These are phyloP conservation scores for Arthrocladium fulminans DNA, from an alignment of 2,329 filamentous ascomycete species.

Conservation along the genomic window DNA sequence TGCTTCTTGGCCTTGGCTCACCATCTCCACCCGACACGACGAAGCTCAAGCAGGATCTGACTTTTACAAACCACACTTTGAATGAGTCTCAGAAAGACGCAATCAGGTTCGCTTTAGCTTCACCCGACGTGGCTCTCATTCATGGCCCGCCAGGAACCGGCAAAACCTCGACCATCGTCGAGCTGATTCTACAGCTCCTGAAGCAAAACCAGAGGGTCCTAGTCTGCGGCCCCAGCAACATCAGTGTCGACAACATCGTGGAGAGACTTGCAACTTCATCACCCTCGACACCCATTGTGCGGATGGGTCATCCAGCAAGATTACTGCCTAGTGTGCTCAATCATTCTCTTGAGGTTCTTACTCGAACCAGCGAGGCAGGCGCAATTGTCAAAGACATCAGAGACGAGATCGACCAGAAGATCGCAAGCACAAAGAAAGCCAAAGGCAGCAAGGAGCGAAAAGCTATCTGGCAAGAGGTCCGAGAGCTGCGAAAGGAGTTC, in stretches of 20 bases:
- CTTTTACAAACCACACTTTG: constrained; percentile 37
- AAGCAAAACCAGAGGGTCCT: constrained; percentile 64
- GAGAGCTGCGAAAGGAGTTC: constrained; percentile 78
- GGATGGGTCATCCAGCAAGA: constrained; percentile 85
- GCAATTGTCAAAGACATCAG: constrained; percentile 83
- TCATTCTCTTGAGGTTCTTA: constrained; percentile 85
- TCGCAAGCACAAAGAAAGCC: constrained; percentile 80
- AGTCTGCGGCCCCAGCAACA: constrained; percentile 94
- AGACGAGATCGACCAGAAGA: constrained; percentile 85
- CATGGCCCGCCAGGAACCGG: constrained; percentile 94
- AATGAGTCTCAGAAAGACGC: constrained; percentile 57
- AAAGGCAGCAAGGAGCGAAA: constrained; percentile 68
- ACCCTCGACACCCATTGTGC: constrained; percentile 73
- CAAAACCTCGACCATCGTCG: constrained; percentile 93
- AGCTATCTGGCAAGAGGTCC: constrained; percentile 76
- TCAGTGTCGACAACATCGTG: constrained; percentile 96
- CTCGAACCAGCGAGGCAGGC: constrained; percentile 80
- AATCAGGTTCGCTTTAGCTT: constrained; percentile 71
- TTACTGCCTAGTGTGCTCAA: constrained; percentile 78
- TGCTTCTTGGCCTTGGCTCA: constrained; percentile 51
- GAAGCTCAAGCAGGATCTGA: constrained; percentile 38
- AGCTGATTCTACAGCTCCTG: constrained; percentile 85
- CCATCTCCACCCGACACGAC: constrained; percentile 42
- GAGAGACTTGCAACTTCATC: constrained; percentile 60
- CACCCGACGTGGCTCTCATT: constrained; percentile 75